Evolutionary conservation across 1,284 basidiomycete genomes (phyloP).

Genomic region (Heterobasidion annosum): DNA sequence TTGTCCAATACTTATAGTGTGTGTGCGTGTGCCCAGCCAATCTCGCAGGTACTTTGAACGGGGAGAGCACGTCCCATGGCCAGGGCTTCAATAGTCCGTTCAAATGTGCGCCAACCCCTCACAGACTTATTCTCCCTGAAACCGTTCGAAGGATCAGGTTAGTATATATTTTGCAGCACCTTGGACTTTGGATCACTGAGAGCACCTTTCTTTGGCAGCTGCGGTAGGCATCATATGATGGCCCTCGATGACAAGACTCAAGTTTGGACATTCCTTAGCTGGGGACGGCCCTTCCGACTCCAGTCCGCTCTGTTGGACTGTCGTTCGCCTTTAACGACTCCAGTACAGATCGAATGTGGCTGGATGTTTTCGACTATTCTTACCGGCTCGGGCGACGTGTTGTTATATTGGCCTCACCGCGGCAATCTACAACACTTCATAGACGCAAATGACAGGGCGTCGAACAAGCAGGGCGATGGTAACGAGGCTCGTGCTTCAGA

Average conservation of each 20-base stretch:
- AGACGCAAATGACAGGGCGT: constrained; percentile 29
- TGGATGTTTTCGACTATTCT: constrained; percentile 71
- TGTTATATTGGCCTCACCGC: constrained; percentile 68
- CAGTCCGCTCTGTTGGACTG: constrained; percentile 39
- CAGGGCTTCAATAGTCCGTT: constrained; percentile 51
- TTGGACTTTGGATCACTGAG: background rate
- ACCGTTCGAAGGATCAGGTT: constrained; percentile 57
- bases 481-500: constrained; percentile 23
- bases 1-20: background rate
- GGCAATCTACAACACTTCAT: constrained; percentile 30
- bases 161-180: background rate
- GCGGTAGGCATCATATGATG: constrained; percentile 65
- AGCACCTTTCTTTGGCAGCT: constrained; percentile 29
- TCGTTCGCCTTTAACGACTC: constrained; percentile 33
- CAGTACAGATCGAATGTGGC: constrained; percentile 70
- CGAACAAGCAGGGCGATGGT: constrained; percentile 31
- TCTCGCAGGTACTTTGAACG: constrained; percentile 54
- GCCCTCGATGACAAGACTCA: constrained; percentile 46
- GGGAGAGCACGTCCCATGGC: constrained; percentile 27
- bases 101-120: constrained; percentile 41
- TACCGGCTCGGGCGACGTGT: constrained; percentile 58
- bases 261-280: constrained; percentile 67
- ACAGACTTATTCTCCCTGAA: constrained; percentile 46
- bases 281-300: constrained; percentile 67
- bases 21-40: background rate